Percentiles rank a stretch among this genome's conserved stretches.
Conservation (phyloP, 2,329 filamentous ascomycete genomes). For the Aspergillus sp. region DNA sequence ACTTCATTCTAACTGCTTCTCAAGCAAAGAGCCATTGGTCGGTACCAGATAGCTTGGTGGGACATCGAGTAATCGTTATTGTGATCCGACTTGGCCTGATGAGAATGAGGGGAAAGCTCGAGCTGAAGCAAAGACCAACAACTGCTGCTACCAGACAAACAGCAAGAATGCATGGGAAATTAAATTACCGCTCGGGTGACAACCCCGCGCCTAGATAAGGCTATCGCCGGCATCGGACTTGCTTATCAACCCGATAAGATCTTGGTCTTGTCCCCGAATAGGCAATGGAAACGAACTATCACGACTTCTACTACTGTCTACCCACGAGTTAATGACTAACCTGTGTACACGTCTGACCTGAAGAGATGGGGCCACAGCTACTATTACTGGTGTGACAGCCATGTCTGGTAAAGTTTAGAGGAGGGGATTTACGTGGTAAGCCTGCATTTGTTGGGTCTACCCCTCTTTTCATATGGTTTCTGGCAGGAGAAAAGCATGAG, state of each 20-base stretch:
- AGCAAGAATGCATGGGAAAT: neutral
- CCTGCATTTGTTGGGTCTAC: no score
- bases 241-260: constrained; percentile 10
- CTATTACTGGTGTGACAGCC: no score
- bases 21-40: neutral
- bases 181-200: constrained; percentile 9
- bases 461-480: no score
- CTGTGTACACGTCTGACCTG: no score
- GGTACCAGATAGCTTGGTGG: neutral
- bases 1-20: neutral
- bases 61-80: neutral
- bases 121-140: neutral
- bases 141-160: neutral
- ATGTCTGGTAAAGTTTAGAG: no score
- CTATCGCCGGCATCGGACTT: constrained; percentile 37
- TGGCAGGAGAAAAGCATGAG: no score
- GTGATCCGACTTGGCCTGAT: neutral
- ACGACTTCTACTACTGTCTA: no score
- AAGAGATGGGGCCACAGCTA: no score
- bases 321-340: no score
- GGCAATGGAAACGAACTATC: neutral
- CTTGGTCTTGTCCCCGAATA: neutral
- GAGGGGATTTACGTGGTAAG: no score
- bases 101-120: neutral
- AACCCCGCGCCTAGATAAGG: constrained; percentile 37